A percentile compares a stretch with the other conserved stretches of the same genome.
phyloP scores from a whole-genome alignment of 106 monocot species.

The Allium fistulosum region DNA sequence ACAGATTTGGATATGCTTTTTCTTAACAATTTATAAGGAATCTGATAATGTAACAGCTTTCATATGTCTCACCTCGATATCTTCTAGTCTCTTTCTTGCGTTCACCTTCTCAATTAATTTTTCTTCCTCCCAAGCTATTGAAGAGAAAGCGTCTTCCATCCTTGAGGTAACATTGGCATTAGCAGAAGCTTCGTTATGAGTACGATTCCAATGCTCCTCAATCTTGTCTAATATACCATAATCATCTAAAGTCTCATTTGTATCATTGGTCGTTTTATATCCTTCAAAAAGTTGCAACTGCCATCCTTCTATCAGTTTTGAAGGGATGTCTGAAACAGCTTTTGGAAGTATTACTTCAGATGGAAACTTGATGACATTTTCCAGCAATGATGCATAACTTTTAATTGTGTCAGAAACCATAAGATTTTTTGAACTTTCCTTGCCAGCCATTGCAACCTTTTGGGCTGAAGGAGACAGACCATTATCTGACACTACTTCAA shows the following conservation, averaged over 20 bases:
- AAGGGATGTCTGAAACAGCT: constrained; percentile 38
- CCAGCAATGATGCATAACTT: constrained; percentile 64
- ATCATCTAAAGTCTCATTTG: constrained; percentile 15
- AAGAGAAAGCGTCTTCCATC: constrained; percentile 47
- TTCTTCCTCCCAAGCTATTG: constrained; percentile 75
- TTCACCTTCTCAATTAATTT: constrained; percentile 38
- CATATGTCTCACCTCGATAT: constrained; percentile 65
- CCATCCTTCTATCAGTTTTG: constrained; percentile 57
- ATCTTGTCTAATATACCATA: constrained; percentile 41
- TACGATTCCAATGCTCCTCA: constrained; percentile 54
- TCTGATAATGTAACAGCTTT: neutral
- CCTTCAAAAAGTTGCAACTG: constrained; percentile 66
- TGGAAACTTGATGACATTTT: constrained; percentile 69
- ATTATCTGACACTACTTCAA: constrained; percentile 43
- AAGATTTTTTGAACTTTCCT: constrained; percentile 54
- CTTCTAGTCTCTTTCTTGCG: constrained; percentile 59
- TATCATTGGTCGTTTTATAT: constrained; percentile 12
- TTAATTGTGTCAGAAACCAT: constrained; percentile 75
- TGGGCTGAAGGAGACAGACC: constrained; percentile 44
- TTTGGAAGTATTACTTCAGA: constrained; percentile 62
- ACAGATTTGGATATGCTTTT: too few relatives aligned
- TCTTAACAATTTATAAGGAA: too few relatives aligned
- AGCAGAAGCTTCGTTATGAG: constrained; percentile 20
- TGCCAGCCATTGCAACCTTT: constrained; percentile 48
- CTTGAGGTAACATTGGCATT: constrained; percentile 12